Base-by-base conservation (phyloP, 2,329 filamentous ascomycete species). In the Trichoderma koningiopsis region DNA sequence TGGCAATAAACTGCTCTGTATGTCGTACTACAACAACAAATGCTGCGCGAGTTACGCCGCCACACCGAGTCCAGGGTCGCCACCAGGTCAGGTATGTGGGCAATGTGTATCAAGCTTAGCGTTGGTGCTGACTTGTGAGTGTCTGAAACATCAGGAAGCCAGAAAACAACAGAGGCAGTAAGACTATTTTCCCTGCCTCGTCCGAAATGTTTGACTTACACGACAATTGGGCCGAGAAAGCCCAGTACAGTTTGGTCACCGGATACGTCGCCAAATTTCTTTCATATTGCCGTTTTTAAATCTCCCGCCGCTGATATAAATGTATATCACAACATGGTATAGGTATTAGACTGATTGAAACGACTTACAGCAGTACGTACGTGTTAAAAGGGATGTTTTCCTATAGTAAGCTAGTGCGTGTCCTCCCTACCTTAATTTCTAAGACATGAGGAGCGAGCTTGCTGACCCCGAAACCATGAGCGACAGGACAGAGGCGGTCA, bases 11-110 rank as follows among this genome's bases (percentile, higher is more conserved):
- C 35, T 7, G 27, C 53, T 47, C 55, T 14, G 22, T 59, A 37
- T n/a, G 19, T 33, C 33, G 64, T 59, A 29, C 22, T 31, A 67
- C 55, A 59, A 33, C 40, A 66, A 37, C 55, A 59, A 67, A 33
- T 58, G 55, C 14, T 35, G 47, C 49, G 55, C 19, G 55, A 22
- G 29, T n/a, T 31, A 27, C 40, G 55, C 63, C 29, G 29, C 31
- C 40, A 55, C 57, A 43, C 47, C 43, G 43, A 68, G 47, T 31
- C 47, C 47, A 61, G 53, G 63, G 43, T 43, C 40, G 37, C 52
- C 49, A 16, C 49, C 55, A 53, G 57, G 43, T 24, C 24, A 68
- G 65, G 65, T 31, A 68, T 68, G 65, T 61, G 56, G 57, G 31
- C 65, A 27, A 22, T 52, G 31, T 24, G 31, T 24, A 68, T 68